Percentiles rank a stretch among this genome's conserved stretches.
phyloP scores from a whole-genome alignment of 371 early-diverging fungal genomes.

The Mucor racemosus region DNA sequence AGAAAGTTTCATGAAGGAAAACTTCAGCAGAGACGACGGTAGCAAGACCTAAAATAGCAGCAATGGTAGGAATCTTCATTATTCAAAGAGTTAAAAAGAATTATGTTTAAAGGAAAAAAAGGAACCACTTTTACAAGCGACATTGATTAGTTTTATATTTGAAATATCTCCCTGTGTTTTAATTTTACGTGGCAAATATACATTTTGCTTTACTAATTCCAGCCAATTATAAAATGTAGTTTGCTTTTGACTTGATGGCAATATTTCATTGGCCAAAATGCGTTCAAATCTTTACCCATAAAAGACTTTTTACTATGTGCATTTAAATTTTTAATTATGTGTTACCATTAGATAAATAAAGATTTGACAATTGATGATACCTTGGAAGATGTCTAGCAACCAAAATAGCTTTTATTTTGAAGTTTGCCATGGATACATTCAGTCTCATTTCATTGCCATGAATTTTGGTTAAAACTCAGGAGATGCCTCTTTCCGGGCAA shows the following conservation, averaged over 20 bases:
- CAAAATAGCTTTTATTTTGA: background rate
- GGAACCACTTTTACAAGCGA: background rate
- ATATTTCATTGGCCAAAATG: background rate
- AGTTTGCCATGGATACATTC: background rate
- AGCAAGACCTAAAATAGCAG: slow-evolving; percentile 66
- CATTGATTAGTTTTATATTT: slow-evolving; percentile 1
- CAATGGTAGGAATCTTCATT: slow-evolving; percentile 64
- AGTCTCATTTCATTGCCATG: background rate
- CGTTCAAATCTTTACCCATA: background rate
- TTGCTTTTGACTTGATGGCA: slow-evolving; percentile 5
- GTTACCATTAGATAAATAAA: background rate
- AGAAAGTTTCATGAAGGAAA: slow-evolving; percentile 89
- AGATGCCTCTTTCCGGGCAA: background rate
- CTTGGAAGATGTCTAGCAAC: background rate
- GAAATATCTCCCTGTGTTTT: slow-evolving; percentile 5
- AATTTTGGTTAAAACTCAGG: background rate
- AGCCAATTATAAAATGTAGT: slow-evolving; percentile 3
- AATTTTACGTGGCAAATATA: slow-evolving; percentile 10
- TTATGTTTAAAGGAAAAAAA: background rate
- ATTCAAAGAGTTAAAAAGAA: background rate
- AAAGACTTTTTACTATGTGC: slow-evolving; percentile 3
- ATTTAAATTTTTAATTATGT: background rate
- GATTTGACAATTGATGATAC: background rate
- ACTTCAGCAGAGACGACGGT: slow-evolving; percentile 74
- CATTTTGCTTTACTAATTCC: slow-evolving; percentile 5